Base-by-base conservation (phyloP, 257 asterid species). In the Mentha longifolia region DNA sequence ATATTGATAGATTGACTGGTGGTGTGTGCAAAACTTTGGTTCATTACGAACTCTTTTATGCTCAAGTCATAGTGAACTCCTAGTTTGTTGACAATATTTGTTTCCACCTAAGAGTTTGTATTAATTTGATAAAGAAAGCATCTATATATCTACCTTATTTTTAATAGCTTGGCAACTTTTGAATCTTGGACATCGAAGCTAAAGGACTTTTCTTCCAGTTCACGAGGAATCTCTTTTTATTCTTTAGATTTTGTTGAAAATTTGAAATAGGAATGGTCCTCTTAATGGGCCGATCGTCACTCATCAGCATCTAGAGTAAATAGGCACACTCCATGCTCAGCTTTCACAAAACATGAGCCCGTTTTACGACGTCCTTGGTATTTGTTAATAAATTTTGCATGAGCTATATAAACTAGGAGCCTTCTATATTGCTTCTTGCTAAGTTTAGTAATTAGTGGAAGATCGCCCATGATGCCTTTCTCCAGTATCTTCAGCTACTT, bases 341-440 rank as follows among this genome's bases (percentile, higher is more conserved):
- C 14, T 6, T 52, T 7, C 11, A 52, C 31, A 52, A 17, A 5
- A 20, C 31, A 9, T 1, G 31, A 19, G 14, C 59, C 41, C 43
- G 60, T 47, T 65, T 7, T 15, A 9, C 19, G 19, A 67, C 4
- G 35, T 49, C n/a, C 13, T 15, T 31, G 15, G 17, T 19, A 20
- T 5, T 46, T 16, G 16, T 31, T 67, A n/a, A 31, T 31, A 16
- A 33, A 47, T 13, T 50, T 51, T 9, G 2, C 30, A 5, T 8
- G 42, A 30, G 28, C 71, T 47, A 14, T 65, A 65, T 7, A 65
- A 47, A n/a, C 43, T 30, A 47, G 71, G 28, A 31, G 10, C 33
- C 47, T 65, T 47, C 14, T n/a, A 7, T 37, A 13, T 50, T 33
- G 33, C 13, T 49, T 49, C 41, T 64, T 64, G 22, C 20, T 13